Evolutionary conservation across 257 asterid genomes (phyloP), one percentile per base, ranked within the genome.

Genomic region (Solanum lycopersicoides): DNA sequence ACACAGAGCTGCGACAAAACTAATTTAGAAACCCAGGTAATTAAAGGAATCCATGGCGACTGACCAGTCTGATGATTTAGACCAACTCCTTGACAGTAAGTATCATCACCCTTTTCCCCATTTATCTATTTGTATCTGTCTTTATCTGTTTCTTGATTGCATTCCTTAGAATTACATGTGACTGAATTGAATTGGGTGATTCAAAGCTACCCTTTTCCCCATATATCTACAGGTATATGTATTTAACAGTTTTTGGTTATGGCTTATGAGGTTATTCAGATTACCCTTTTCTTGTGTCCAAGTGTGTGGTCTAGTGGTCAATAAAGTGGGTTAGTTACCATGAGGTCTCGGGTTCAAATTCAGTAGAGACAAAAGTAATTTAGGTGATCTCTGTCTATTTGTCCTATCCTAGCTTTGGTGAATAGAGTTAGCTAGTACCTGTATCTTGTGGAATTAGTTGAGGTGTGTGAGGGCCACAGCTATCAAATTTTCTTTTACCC

Each of bases 1-100:
- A 50, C 21, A 50, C 60, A 50, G 59, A 50, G 60, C 21, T 50
- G 60, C 3, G 63, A 6, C 23, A 53, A 6, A 53, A 53, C 9
- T 16, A 53, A 53, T 53, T 53, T 0, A 53, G 63, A 18, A 53
- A 53, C 63, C 9, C 23, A 53, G n/a, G 63, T 53, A 7, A 53
- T 16, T 53, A 14, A 73, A 25, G 32, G 88, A 87, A 71, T 86
- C 89, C 89, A 96, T 96, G 99, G 99, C 95, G 20, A 72, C 83
- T 77, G 96, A 92, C 47, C 93, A 92, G 88, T 89, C 96, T 86
- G 98, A n/a, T 79, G 99, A 96, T 88, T 93, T 97, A 87, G 99
- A 97, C 92, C 94, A 92, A 89, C 98, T 97, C 84, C 98, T 97
- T 56, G 98, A 97, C 91, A 96, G 99, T 97, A 91, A 94, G 97